Evolutionary conservation across 2,329 filamentous ascomycete species (phyloP).

Genomic region (Cyclaneusma minus): DNA sequence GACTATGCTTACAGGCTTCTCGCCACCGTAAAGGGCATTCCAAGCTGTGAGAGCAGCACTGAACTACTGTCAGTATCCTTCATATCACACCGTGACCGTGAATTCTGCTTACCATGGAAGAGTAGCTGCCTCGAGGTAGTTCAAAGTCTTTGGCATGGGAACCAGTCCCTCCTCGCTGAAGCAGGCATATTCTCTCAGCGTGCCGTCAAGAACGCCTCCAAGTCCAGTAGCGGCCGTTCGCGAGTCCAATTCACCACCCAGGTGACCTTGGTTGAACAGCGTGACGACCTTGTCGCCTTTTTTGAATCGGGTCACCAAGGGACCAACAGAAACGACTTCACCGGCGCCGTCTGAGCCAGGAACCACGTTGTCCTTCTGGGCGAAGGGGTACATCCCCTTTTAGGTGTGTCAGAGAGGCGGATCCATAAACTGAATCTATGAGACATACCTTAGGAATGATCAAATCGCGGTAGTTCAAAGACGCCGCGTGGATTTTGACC

Average conservation of each 20-base stretch:
- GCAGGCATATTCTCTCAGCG: slow-evolving; percentile 23
- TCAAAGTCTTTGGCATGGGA: slow-evolving; percentile 32
- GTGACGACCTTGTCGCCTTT: slow-evolving; percentile 43
- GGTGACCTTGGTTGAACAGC: slow-evolving; percentile 34
- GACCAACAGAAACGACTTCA: slow-evolving; percentile 33
- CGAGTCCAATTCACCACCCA: slow-evolving; percentile 11
- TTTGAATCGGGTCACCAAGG: slow-evolving; percentile 35
- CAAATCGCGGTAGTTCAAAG: slow-evolving; percentile 24
- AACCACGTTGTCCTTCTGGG: slow-evolving; percentile 11
- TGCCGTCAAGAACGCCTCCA: slow-evolving; percentile 40
- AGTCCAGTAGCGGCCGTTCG: slow-evolving; percentile 28
- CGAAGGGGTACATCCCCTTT: slow-evolving; percentile 15
- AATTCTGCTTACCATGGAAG: too few species aligned
- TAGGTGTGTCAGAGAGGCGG: too few species aligned
- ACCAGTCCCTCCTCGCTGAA: slow-evolving; percentile 34
- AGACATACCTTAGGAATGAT: slow-evolving; percentile 18
- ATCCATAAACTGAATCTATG: too few species aligned
- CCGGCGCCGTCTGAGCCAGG: slow-evolving; percentile 26
- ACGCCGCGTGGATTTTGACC: slow-evolving; percentile 28
- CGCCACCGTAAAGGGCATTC: slow-evolving; percentile 43
- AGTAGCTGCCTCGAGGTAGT: slow-evolving; percentile 29
- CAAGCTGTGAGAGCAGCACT: slow-evolving; percentile 38
- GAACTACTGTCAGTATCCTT: too few species aligned
- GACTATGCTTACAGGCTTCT: too few species aligned
- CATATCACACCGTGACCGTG: too few species aligned